Percentiles rank a stretch among this genome's conserved stretches.
Evolutionary conservation across 352 stramenopile species (phyloP).

Genomic region (Phytopythium sindhum): DNA sequence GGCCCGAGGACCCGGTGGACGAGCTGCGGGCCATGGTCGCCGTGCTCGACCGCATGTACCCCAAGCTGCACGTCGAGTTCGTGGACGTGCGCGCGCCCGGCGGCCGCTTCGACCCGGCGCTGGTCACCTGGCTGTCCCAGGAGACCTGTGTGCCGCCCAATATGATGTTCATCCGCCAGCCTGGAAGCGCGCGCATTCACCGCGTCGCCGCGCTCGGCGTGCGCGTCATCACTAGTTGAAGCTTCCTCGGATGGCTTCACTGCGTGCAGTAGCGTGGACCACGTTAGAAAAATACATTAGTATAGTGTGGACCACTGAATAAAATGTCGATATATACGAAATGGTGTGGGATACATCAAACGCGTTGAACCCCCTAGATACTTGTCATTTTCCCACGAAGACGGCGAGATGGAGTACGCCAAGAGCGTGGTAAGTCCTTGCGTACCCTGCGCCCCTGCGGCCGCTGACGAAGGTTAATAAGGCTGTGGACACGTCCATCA

Average conservation of each 20-base stretch:
- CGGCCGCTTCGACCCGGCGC: constrained; percentile 61
- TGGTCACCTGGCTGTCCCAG: constrained; percentile 85
- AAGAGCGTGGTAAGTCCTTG: constrained; percentile 48
- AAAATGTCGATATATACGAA: background rate
- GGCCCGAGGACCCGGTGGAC: constrained; percentile 23
- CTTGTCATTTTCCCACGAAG: background rate
- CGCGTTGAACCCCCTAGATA: background rate
- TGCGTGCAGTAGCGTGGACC: background rate
- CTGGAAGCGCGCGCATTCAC: constrained; percentile 86
- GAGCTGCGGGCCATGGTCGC: constrained; percentile 75
- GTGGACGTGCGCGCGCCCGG: constrained; percentile 57
- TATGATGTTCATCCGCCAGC: constrained; percentile 94
- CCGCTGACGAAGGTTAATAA: too few relatives aligned
- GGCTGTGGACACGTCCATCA: background rate
- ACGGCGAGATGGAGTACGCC: constrained; percentile 41
- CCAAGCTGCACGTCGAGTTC: constrained; percentile 90
- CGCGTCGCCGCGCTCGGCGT: constrained; percentile 84
- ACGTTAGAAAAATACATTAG: background rate
- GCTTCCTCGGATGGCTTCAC: background rate
- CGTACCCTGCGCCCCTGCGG: background rate
- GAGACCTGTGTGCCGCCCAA: constrained; percentile 80
- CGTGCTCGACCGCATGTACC: constrained; percentile 90
- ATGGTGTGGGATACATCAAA: background rate
- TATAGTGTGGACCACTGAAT: background rate
- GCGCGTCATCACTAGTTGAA: constrained; percentile 82